Evolutionary conservation across 768 basidiomycete species (phyloP).

Genomic region (Trametes villosa): DNA sequence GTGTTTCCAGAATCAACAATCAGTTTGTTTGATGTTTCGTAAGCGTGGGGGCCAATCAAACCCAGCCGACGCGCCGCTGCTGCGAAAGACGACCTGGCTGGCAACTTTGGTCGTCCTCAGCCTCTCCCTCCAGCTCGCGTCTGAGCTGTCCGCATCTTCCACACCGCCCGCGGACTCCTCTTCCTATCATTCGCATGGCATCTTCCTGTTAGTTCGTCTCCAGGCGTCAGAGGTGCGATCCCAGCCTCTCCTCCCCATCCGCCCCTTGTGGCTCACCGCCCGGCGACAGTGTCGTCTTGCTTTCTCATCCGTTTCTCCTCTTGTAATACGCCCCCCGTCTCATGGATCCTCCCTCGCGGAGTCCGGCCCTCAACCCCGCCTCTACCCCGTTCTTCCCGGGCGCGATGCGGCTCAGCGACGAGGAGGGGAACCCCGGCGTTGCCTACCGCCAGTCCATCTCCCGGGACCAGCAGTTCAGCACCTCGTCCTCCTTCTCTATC

Average conservation of each 20-base stretch:
- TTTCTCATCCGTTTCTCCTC: constrained; percentile 41
- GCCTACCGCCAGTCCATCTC: constrained; percentile 51
- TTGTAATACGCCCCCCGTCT: constrained; percentile 16
- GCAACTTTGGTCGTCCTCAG: constrained; percentile 20
- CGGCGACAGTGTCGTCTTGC: constrained; percentile 30
- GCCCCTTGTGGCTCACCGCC: constrained; percentile 29
- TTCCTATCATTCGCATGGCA: constrained; percentile 29
- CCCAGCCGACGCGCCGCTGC: constrained; percentile 23
- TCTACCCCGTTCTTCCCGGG: constrained; percentile 88
- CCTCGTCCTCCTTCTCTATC: constrained; percentile 61
- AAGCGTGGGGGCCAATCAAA: constrained; percentile 31
- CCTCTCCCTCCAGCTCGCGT: constrained; percentile 18
- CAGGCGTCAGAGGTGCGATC: constrained; percentile 31
- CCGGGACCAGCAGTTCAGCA: constrained; percentile 43
- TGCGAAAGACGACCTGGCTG: constrained; percentile 14
- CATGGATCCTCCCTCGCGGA: constrained; percentile 67
- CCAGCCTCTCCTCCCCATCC: constrained; percentile 1
- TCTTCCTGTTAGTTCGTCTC: constrained; percentile 26
- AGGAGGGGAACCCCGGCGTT: constrained; percentile 51
- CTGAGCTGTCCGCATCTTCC: constrained; percentile 22
- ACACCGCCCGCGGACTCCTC: background rate
- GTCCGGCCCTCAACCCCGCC: constrained; percentile 76
- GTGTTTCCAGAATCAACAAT: constrained; percentile 22
- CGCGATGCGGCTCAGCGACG: constrained; percentile 57
- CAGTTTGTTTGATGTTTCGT: constrained; percentile 26